Evolutionary conservation across 495 filamentous ascomycete genomes (phyloP).

Genomic region (Daldinia decipiens): DNA sequence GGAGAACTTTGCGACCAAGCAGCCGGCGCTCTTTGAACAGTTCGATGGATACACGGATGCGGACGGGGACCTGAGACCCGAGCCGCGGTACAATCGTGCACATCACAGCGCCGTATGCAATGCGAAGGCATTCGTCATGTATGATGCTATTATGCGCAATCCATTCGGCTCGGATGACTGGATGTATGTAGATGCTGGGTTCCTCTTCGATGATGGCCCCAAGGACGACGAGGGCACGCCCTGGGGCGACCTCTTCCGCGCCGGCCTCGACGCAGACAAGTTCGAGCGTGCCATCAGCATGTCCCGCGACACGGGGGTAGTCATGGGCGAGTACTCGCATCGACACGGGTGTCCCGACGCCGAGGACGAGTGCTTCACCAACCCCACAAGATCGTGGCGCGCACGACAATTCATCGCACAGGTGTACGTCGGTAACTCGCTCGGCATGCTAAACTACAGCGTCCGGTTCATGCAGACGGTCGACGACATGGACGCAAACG

Average conservation of each 20-base stretch:
- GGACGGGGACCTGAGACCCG: constrained; percentile 34
- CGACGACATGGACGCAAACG: constrained; percentile 43
- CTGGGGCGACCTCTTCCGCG: constrained; percentile 34
- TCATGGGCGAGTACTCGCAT: constrained; percentile 41
- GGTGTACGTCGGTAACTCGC: constrained; percentile 39
- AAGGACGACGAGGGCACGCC: constrained; percentile 21
- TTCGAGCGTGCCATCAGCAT: constrained; percentile 35
- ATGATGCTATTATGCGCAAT: constrained; percentile 40
- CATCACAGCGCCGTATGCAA: constrained; percentile 41
- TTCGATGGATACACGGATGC: constrained; percentile 50
- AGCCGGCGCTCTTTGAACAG: constrained; percentile 43
- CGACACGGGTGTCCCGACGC: constrained; percentile 29
- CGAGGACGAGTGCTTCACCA: constrained; percentile 35
- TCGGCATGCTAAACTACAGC: constrained; percentile 43
- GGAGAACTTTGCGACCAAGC: constrained; percentile 36
- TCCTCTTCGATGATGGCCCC: constrained; percentile 40
- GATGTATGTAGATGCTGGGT: constrained; percentile 40
- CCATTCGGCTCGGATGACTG: constrained; percentile 37
- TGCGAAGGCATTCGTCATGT: constrained; percentile 44
- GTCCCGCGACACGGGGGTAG: constrained; percentile 35
- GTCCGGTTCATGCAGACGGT: constrained; percentile 44
- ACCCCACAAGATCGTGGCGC: constrained; percentile 31
- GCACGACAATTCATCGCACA: constrained; percentile 39
- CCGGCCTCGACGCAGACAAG: constrained; percentile 26
- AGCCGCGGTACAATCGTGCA: constrained; percentile 34